Evolutionary conservation across 306 rosid species (phyloP).

Genomic region (Corylus heterophylla): DNA sequence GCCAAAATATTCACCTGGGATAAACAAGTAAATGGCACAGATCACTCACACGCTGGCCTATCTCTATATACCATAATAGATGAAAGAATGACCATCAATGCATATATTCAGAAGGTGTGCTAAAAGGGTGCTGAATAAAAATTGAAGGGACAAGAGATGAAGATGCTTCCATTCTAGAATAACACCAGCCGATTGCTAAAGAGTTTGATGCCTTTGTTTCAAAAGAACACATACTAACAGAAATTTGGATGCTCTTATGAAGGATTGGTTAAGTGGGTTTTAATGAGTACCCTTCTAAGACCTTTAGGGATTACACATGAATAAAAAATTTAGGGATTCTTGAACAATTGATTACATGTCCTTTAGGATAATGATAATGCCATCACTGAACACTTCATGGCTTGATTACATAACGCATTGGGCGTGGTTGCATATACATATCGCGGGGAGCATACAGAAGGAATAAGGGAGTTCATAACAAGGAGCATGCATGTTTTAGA

Average conservation of each 20-base stretch:
- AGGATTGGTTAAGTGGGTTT: background rate
- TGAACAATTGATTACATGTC: background rate
- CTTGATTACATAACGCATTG: background rate
- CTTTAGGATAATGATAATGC: background rate
- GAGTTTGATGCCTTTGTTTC: background rate
- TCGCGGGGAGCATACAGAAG: slow-evolving; percentile 13
- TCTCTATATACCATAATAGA: background rate
- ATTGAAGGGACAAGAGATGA: background rate
- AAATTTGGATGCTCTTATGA: background rate
- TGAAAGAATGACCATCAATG: background rate
- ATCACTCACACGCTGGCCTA: slow-evolving; percentile 5
- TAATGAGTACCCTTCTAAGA: background rate
- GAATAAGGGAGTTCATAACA: slow-evolving; percentile 4
- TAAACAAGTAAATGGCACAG: slow-evolving; percentile 26
- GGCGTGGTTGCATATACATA: slow-evolving; percentile 10
- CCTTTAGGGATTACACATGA: background rate
- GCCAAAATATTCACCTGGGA: slow-evolving; percentile 91
- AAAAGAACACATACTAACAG: background rate
- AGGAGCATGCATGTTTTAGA: background rate
- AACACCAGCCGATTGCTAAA: background rate
- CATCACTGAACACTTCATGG: background rate
- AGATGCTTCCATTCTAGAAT: background rate
- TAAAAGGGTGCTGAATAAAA: background rate
- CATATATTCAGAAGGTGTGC: too few species aligned
- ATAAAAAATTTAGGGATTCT: slow-evolving; percentile 2